Conservation (phyloP, 139 green algal species). For the Auxenochlorella pyrenoidosa region DNA sequence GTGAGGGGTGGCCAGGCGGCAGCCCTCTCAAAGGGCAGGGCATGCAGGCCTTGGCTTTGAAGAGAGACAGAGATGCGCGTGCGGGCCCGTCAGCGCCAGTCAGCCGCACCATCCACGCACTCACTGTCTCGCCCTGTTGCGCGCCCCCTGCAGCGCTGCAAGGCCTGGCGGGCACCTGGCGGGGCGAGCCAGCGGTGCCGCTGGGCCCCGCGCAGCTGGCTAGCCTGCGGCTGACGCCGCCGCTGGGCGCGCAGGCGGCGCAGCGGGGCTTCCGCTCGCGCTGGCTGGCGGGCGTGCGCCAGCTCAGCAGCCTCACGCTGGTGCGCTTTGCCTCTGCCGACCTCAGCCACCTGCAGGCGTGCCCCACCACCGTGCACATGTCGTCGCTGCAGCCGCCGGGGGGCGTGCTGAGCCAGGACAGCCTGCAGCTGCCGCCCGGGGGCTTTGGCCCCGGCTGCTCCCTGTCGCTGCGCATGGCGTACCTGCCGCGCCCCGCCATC, state of each 20-base stretch:
- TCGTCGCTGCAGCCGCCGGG: neutral
- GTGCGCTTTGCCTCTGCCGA: constrained; percentile 10
- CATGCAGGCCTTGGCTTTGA: no score
- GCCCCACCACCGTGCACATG: neutral
- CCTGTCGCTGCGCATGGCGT: constrained; percentile 15
- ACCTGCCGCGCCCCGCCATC: constrained; percentile 2
- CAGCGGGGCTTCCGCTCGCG: constrained; percentile 11
- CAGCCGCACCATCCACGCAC: no score
- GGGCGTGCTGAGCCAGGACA: neutral
- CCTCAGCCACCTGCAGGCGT: neutral
- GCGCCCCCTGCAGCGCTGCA: constrained; percentile 1
- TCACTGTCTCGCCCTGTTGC: neutral
- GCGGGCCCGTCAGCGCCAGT: no score
- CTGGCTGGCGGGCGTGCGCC: constrained; percentile 16
- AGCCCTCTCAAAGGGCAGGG: no score
- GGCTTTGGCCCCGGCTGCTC: constrained; percentile 18
- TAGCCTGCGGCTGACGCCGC: constrained; percentile 22
- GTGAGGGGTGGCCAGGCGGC: no score
- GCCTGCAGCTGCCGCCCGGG: constrained; percentile 8
- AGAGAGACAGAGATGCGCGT: no score
- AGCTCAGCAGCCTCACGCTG: neutral
- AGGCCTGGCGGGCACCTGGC: constrained; percentile 2
- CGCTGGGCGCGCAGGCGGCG: neutral
- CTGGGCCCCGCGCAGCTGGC: neutral
- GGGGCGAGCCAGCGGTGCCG: constrained; percentile 1